Base-by-base conservation (phyloP, 768 basidiomycete species). In the Russula vinacea region DNA sequence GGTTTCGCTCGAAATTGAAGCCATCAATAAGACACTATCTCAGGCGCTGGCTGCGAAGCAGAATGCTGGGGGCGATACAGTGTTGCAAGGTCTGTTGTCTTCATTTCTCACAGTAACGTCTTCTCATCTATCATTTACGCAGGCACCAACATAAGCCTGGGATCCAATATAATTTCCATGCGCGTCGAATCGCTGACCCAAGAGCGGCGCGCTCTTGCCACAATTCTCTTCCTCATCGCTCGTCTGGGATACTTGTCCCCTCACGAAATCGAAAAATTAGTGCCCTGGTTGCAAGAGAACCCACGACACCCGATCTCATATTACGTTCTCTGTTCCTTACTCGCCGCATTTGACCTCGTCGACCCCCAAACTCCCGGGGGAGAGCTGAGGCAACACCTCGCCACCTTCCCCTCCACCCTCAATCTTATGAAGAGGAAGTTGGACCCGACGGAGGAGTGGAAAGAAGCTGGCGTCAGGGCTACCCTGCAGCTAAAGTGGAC, bases 401-500 rank as follows among this genome's bases (percentile, higher is more conserved):
- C 81, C 13, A 79, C 74, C 0, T 83, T 84, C 68, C 71, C 70
- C 26, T 69, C 74, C 5, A 76, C 82, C 33, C 78, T 88, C 52
- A 67, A 78, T 0, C 84, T 78, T 62, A 86, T 91, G 87, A 83
- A 78, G 22, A 82, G 76, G 60, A 83, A 83, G 64, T 75, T 90
- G 8, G 72, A 70, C 62, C 76, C 79, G 16, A 71, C 81, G 10
- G 75, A 82, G 2, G 75, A 79, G 17, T 94, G 92, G 91, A 87
- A 81, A 59, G 86, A 88, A 22, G 75, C 80, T 1, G 85, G 85
- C 1, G 75, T 96, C 17, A 90, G 88, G 70, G 87, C 91, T 0
- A 80, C 82, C 2, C 71, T 94, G 6, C 75, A 89, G n/a, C 80
- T 97, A 44, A 91, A 92, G 71, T 95, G 92, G 92, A 89, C 92